These are phyloP conservation scores for Gloeopeniophorella convolvens DNA, from an alignment of 768 basidiomycete species.

Conservation along the genomic window DNA sequence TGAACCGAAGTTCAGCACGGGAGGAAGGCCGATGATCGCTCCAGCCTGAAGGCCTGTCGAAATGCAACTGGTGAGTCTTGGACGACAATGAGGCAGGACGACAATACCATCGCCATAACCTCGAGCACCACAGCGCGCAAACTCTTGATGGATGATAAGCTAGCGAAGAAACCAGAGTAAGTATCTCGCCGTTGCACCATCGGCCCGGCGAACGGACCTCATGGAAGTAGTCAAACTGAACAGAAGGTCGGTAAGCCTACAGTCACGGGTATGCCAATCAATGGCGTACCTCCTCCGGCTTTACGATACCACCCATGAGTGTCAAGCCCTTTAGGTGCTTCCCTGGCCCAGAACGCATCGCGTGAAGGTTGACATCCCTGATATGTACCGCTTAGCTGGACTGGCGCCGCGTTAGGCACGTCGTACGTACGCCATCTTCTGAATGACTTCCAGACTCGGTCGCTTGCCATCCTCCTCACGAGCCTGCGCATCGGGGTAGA, in stretches of 20 bases:
- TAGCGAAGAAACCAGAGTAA: slow-evolving; percentile 21
- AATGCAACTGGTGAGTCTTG: background rate
- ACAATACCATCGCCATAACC: slow-evolving; percentile 70
- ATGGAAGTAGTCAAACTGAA: slow-evolving; percentile 81
- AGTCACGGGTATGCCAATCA: background rate
- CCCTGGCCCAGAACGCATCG: slow-evolving; percentile 90
- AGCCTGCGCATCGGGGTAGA: slow-evolving; percentile 44
- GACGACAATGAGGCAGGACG: background rate
- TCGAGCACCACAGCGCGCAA: slow-evolving; percentile 50
- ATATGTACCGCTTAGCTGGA: background rate
- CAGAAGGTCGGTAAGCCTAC: background rate
- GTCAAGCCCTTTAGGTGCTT: slow-evolving; percentile 77
- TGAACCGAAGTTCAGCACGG: slow-evolving; percentile 76
- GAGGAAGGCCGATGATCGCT: slow-evolving; percentile 78
- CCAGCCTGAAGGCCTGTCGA: slow-evolving; percentile 59
- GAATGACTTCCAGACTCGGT: slow-evolving; percentile 66
- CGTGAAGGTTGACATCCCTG: slow-evolving; percentile 68
- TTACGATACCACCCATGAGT: slow-evolving; percentile 67
- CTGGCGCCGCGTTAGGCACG: background rate
- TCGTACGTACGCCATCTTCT: slow-evolving; percentile 66
- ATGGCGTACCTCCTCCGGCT: slow-evolving; percentile 60
- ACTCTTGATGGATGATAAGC: slow-evolving; percentile 33
- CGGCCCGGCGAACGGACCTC: slow-evolving; percentile 35
- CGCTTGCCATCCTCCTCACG: slow-evolving; percentile 90
- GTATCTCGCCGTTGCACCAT: background rate